Base-by-base conservation (phyloP, 768 basidiomycete species). In the Sistotremastrum suecicum region DNA sequence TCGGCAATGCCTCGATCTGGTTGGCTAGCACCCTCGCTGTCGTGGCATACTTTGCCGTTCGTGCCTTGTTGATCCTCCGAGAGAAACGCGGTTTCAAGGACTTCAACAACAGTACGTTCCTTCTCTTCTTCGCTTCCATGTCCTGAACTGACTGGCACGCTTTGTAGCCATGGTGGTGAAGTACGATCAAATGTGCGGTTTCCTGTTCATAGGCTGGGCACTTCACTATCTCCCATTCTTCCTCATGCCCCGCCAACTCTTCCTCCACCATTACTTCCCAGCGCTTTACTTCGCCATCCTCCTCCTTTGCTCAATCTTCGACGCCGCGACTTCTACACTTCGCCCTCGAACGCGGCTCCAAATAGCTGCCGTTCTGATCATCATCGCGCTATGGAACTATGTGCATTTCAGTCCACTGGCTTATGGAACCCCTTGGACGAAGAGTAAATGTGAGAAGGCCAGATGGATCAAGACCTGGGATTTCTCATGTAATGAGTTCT, bases 211-310 rank as follows among this genome's bases (percentile, higher is more conserved):
- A 33, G 91, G 89, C 41, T 99, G 94, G 89, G 67, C 69, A 29
- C 58, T 99, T 34, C 95, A 98, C 66, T 98, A 95, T 65, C 71
- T 87, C 58, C 95, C 95, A 9, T 99, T 99, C 76, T 98, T 80
- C 76, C 68, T 98, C 53, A 98, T 98, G 94, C 67, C 74, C 38
- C 89, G 95, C 20, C 95, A 99, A 57, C 80, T 98, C 40, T 99
- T 99, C 75, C 65, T 99, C 28, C 94, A 98, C 59, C 95, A 98
- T 66, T 98, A 98, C 61, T 83, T 98, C 66, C 95, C 94, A 0
- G 90, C 92, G 0, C 69, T 99, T n/a, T 94, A 90, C 58, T 92
- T 86, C 53, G 79, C 83, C n/a, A 77, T 89, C 53, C 74, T 99
- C 8, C 67, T 89, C 28, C 71, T 72, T 30, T 82, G 82, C 44